phyloP scores from a whole-genome alignment of 352 stramenopile species.

The Pythium oligandrum region DNA sequence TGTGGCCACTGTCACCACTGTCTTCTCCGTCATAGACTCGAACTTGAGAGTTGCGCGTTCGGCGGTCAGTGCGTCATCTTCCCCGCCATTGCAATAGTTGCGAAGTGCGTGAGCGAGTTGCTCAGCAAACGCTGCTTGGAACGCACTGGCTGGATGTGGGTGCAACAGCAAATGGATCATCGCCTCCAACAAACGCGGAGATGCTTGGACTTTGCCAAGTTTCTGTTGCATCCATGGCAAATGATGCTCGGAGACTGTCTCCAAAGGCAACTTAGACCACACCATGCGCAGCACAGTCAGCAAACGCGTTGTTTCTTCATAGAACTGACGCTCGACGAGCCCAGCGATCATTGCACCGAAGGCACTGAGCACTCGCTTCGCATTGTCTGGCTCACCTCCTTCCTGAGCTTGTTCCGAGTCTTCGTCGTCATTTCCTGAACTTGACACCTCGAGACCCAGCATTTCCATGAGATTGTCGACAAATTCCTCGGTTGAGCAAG shows the following conservation, averaged over 20 bases:
- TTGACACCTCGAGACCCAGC: constrained; percentile 9
- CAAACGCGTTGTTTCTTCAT: constrained; percentile 8
- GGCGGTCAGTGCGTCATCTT: not conserved
- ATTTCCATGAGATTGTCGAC: constrained; percentile 20
- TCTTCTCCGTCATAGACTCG: constrained; percentile 23
- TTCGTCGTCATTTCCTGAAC: not conserved
- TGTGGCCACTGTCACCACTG: constrained; percentile 25
- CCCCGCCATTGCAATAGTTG: constrained; percentile 25
- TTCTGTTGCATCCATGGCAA: constrained; percentile 29
- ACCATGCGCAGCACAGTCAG: constrained; percentile 15
- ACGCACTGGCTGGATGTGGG: constrained; percentile 13
- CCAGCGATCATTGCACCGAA: constrained; percentile 11
- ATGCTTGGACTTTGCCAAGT: constrained; percentile 7
- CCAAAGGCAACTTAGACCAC: constrained; percentile 1
- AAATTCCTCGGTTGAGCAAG: constrained; percentile 6
- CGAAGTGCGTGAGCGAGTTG: constrained; percentile 31
- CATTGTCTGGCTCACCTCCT: constrained; percentile 9
- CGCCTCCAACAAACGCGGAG: constrained; percentile 22
- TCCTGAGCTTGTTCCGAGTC: constrained; percentile 17
- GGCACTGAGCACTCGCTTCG: constrained; percentile 4
- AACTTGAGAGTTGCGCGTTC: constrained; percentile 12
- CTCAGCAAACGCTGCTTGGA: constrained; percentile 20
- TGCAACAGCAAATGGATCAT: constrained; percentile 29
- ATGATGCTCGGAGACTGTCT: constrained; percentile 1
- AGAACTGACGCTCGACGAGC: constrained; percentile 10